Base-by-base conservation (phyloP, 78 protist species). In the Bigelowiella natans region DNA sequence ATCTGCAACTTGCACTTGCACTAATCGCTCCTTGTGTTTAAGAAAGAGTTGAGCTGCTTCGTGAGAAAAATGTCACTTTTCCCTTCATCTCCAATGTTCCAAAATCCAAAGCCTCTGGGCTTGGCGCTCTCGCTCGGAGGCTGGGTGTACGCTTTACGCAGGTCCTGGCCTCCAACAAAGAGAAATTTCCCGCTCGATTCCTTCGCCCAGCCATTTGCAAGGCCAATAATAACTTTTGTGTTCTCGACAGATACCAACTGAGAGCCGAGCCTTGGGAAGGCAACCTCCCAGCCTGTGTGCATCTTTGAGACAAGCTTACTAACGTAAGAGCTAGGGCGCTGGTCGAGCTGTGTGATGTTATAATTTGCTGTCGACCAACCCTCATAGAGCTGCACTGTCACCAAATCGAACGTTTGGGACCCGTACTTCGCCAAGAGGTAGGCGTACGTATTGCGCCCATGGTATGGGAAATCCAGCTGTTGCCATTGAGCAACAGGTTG, bases 361-460 rank as follows among this genome's bases (percentile, higher is more conserved):
- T 73, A 82, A 31, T 73, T 73, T 18, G 90, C 85, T 1, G 40
- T 1, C 31, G 84, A 39, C 63, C n/a, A 89, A 37, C 90, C 90
- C 40, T 89, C 90, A 84, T 89, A 89, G 26, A 89, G 88, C 84
- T 89, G 90, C 29, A 89, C 39, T 36, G 90, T 31, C 18, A 89
- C 85, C 31, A 39, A 34, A 7, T 51, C 90, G 51, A 89, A 89
- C 2, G 90, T 37, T 34, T 89, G 85, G 83, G 51, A 2, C 83
- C 90, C 90, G 3, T 84, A 89, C 26, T 2, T 36, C 1, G 90
- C 90, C 1, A 89, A 2, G 37, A 89, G 85, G 34, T 89, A 89
- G 28, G 88, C 90, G 90, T 89, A 89, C 83, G 51, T 84, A 39
- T 89, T 89, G 31, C 90, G 34, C 37, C 90, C 90, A 7, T 89